A percentile compares a stretch with the other conserved stretches of the same genome.
Conservation (phyloP, 805 yeast species). For the Wickerhamiella kazuoi region DNA sequence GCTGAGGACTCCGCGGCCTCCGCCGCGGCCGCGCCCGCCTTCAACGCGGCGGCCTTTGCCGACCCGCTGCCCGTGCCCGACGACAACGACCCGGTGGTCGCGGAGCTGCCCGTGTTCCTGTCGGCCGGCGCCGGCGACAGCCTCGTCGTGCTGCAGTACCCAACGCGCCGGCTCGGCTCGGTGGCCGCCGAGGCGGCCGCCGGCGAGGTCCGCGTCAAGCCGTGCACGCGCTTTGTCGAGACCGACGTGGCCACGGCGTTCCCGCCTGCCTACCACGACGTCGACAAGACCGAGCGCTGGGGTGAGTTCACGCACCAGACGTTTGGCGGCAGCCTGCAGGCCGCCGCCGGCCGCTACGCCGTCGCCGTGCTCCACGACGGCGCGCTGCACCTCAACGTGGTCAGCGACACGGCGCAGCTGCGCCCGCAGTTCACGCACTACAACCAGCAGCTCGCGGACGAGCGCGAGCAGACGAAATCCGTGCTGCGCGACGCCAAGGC, state of each 20-base stretch:
- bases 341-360: conserved; percentile 19
- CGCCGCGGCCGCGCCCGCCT: too few relatives aligned
- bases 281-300: conserved; percentile 47
- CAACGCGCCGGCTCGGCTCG: conserved; percentile 26
- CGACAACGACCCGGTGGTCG: conserved; percentile 40
- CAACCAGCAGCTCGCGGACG: conserved; percentile 34
- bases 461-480: conserved; percentile 25
- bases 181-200: conserved; percentile 12
- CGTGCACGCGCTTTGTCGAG: conserved; percentile 45
- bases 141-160: conserved; percentile 38
- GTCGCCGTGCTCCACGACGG: conserved; percentile 27
- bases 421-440: conserved; percentile 70
- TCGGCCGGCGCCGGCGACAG: conserved; percentile 17
- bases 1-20: too few relatives aligned
- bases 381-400: conserved; percentile 44
- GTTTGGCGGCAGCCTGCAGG: conserved; percentile 46
- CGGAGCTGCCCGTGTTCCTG: conserved; percentile 41
- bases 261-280: conserved; percentile 49
- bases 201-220: conserved; percentile 38
- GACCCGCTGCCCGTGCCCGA: neutral
- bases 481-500: conserved; percentile 27
- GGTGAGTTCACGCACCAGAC: conserved; percentile 40
- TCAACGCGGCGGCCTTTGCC: neutral
- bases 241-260: conserved; percentile 55
- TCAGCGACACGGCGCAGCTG: conserved; percentile 54